A percentile compares a stretch with the other conserved stretches of the same genome.
Conservation (phyloP, 805 yeast genomes). For the Hyphopichia homilentoma region DNA sequence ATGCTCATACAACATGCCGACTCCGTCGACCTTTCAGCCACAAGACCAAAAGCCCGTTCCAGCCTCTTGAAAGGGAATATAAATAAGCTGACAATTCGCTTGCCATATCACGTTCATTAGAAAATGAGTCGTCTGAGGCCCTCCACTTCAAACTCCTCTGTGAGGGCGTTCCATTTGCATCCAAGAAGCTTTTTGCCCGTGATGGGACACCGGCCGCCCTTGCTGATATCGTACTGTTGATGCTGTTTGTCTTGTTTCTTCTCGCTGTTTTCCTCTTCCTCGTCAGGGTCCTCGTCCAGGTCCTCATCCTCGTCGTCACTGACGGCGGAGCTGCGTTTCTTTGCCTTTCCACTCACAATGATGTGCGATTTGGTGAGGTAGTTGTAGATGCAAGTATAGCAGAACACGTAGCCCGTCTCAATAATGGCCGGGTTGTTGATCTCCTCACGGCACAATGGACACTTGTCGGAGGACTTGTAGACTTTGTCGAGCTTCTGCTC, state of each 20-base stretch:
- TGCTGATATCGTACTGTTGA: constrained; percentile 24
- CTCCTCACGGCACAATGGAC: constrained; percentile 66
- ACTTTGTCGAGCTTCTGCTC: constrained; percentile 12
- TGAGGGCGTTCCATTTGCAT: constrained; percentile 58
- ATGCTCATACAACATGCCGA: no score
- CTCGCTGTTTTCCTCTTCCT: constrained; percentile 7
- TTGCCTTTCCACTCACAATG: constrained; percentile 18
- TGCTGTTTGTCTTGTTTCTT: constrained; percentile 1
- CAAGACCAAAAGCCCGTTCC: no score
- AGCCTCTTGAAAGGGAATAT: no score
- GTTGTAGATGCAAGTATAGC: constrained; percentile 80
- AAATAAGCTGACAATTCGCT: no score
- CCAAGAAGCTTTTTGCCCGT: constrained; percentile 71
- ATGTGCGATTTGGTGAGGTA: constrained; percentile 50
- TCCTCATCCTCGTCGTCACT: constrained; percentile 12
- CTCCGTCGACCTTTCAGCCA: no score
- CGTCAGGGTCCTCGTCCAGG: constrained; percentile 14
- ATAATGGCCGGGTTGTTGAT: constrained; percentile 79
- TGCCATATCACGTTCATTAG: no score
- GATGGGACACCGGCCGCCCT: constrained; percentile 79
- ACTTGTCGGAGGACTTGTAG: constrained; percentile 34
- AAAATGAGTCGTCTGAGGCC: constrained; percentile 75
- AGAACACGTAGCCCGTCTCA: constrained; percentile 88
- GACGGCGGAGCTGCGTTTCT: constrained; percentile 4
- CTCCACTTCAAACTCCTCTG: constrained; percentile 65